These are phyloP conservation scores for Fagopyrum homotropicum DNA, from an alignment of 148 eudicot genomes.

Conservation along the genomic window DNA sequence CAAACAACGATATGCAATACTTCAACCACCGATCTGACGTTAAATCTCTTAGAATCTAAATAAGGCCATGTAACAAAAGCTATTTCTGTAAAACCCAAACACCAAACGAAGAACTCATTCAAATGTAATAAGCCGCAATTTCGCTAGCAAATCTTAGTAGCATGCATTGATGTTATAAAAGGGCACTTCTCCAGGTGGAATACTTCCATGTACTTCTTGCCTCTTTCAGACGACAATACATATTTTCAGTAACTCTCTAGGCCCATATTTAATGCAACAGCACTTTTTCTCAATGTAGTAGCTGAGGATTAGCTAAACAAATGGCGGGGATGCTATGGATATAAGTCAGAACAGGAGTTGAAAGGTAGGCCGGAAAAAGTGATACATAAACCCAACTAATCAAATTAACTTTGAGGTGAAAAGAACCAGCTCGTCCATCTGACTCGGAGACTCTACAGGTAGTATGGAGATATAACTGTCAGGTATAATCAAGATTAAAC, in stretches of 20 bases:
- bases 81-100: too few relatives aligned
- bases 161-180: neutral
- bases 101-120: neutral
- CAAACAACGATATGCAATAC: neutral
- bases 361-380: neutral
- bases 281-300: neutral
- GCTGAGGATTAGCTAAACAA: constrained; percentile 2
- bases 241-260: neutral
- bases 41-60: neutral
- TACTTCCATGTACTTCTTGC: neutral
- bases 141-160: neutral
- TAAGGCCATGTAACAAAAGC: neutral
- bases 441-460: neutral
- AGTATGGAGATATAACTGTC: neutral
- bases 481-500: neutral
- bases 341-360: neutral
- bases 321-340: neutral
- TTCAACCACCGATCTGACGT: neutral
- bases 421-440: neutral
- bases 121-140: neutral
- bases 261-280: neutral
- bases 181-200: neutral
- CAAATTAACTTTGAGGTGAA: neutral
- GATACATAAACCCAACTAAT: neutral
- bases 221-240: neutral